These are phyloP conservation scores for Larix kaempferi DNA, from an alignment of 75 land plant genomes.

Conservation along the genomic window DNA sequence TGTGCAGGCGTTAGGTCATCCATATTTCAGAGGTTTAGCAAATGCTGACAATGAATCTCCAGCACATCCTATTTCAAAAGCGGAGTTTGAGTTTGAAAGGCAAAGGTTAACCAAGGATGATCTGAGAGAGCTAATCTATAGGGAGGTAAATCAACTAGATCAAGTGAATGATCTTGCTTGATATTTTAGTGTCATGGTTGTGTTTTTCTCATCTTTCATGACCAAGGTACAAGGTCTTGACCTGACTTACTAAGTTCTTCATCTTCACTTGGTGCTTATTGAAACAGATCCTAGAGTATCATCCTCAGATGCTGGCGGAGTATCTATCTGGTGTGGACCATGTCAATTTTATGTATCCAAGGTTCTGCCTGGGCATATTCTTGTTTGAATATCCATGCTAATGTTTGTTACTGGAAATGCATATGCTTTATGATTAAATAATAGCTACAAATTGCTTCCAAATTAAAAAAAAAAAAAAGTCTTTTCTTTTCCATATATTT, in stretches of 20 bases:
- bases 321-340: conserved; percentile 45
- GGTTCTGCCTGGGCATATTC: conserved; percentile 17
- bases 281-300: conserved; percentile 74
- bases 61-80: conserved; percentile 76
- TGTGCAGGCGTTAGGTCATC: conserved; percentile 86
- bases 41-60: conserved; percentile 83
- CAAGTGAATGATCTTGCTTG: not conserved
- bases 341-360: conserved; percentile 57
- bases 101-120: conserved; percentile 86
- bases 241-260: not conserved
- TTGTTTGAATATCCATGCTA: not conserved
- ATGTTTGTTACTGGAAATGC: too few species aligned
- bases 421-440: too few species aligned
- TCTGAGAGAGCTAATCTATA: conserved; percentile 82
- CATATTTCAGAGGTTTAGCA: conserved; percentile 83
- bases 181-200: too few species aligned
- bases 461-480: too few species aligned
- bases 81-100: conserved; percentile 97
- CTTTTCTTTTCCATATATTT: too few species aligned
- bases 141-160: conserved; percentile 30
- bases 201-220: not conserved
- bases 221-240: too few species aligned
- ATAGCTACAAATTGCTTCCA: too few species aligned
- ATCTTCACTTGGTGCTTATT: not conserved
- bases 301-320: conserved; percentile 58